A percentile compares a stretch with the other conserved stretches of the same genome.
Evolutionary conservation across 2,329 filamentous ascomycete species (phyloP).

Genomic region (Fusarium solani-melongenae): DNA sequence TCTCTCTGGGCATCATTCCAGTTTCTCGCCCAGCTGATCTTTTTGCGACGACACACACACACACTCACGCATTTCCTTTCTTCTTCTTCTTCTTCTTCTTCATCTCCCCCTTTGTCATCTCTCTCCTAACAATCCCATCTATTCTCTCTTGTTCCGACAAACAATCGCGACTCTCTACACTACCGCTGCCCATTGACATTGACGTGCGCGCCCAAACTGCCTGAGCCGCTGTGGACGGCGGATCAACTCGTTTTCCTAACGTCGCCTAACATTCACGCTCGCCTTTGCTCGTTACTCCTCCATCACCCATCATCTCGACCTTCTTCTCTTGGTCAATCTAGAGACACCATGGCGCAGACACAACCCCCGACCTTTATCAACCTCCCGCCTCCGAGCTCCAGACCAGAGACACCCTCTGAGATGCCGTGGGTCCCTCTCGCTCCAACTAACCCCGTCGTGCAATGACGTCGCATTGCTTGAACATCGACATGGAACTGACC

Average conservation of each 20-base stretch:
- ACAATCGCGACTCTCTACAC: not conserved
- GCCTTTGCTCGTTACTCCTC: not conserved
- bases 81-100: not conserved
- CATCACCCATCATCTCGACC: not conserved
- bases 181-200: not conserved
- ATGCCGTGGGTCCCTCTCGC: slow-evolving; percentile 75
- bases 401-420: slow-evolving; percentile 87
- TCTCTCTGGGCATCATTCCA: not conserved
- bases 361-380: slow-evolving; percentile 79
- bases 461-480: slow-evolving; percentile 1
- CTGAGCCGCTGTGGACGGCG: slow-evolving; percentile 25
- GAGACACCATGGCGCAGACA: slow-evolving; percentile 52
- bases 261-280: slow-evolving; percentile 9
- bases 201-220: slow-evolving; percentile 6
- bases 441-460: slow-evolving; percentile 8
- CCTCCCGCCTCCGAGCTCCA: slow-evolving; percentile 83
- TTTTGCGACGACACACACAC: slow-evolving; percentile 20
- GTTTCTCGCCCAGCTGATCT: slow-evolving; percentile 1
- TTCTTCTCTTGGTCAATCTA: not conserved
- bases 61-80: not conserved
- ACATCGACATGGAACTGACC: slow-evolving; percentile 11
- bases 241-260: slow-evolving; percentile 13
- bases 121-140: not conserved
- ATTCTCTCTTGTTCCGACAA: not conserved
- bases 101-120: not conserved